These are phyloP conservation scores for Puya raimondii DNA, from an alignment of 176 grass and related monocot species.

Conservation along the genomic window DNA sequence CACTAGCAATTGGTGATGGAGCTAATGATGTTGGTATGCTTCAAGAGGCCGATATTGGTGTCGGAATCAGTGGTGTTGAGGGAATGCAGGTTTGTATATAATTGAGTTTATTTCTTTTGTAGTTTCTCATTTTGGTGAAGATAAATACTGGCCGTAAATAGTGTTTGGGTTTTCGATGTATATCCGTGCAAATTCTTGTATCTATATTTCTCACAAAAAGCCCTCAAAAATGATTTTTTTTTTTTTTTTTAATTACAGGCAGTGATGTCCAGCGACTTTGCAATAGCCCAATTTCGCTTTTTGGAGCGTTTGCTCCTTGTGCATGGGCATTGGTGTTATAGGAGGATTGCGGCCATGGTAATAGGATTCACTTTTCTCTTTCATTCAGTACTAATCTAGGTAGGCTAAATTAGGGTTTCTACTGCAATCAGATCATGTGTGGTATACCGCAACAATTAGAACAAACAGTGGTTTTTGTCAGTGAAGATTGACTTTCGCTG, in stretches of 20 bases:
- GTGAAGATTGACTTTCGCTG: neutral
- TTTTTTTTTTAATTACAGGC: slow-evolving; percentile 35
- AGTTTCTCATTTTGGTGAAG: neutral
- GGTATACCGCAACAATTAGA: no score
- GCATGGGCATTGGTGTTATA: slow-evolving; percentile 95
- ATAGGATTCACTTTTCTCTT: neutral
- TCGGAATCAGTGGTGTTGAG: slow-evolving; percentile 89
- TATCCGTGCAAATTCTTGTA: neutral
- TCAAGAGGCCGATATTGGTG: slow-evolving; percentile 92
- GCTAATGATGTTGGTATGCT: slow-evolving; percentile 97
- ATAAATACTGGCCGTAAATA: neutral
- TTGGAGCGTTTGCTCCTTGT: slow-evolving; percentile 78
- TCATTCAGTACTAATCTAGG: neutral
- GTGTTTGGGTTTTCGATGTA: neutral
- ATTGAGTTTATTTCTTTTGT: neutral
- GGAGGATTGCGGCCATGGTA: slow-evolving; percentile 88
- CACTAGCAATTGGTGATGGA: slow-evolving; percentile 79
- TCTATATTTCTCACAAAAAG: neutral
- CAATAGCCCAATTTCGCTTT: slow-evolving; percentile 87
- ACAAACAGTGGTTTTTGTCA: neutral
- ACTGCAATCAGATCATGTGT: neutral
- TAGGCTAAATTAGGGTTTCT: neutral
- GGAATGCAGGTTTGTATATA: slow-evolving; percentile 75
- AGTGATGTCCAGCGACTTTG: slow-evolving; percentile 92
- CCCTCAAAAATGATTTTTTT: neutral